Evolutionary conservation across 305 asterid species (phyloP).

Genomic region (Salvia sclarea): DNA sequence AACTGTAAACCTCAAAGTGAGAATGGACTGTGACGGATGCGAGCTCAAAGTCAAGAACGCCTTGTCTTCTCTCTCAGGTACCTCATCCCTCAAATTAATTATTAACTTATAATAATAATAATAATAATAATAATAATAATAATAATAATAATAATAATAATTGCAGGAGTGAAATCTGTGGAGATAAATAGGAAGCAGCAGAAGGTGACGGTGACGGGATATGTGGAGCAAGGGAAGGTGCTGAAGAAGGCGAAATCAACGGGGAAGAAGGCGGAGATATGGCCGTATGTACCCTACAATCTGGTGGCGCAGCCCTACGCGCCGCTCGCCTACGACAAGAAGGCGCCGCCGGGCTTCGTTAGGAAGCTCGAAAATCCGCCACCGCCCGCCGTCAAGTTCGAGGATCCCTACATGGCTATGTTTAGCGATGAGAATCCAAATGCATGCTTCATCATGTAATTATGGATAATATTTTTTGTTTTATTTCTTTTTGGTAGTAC

Average conservation of each 20-base stretch:
- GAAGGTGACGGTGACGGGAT: conserved; percentile 76
- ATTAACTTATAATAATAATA: no score
- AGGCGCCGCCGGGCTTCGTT: conserved; percentile 82
- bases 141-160: no score
- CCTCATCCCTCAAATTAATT: no score
- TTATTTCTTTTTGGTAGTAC: neutral
- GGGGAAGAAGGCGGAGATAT: conserved; percentile 79
- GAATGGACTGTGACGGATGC: conserved; percentile 95
- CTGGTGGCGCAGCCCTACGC: conserved; percentile 86
- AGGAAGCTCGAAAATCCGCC: conserved; percentile 55
- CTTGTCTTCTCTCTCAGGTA: conserved; percentile 67
- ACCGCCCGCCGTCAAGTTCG: conserved; percentile 37
- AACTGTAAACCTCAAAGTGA: conserved; percentile 72
- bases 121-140: no score
- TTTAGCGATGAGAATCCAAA: conserved; percentile 88
- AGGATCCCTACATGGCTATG: conserved; percentile 68
- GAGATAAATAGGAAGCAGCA: conserved; percentile 75
- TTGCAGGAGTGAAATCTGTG: conserved; percentile 71
- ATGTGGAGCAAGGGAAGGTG: conserved; percentile 65
- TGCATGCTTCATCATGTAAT: conserved; percentile 72
- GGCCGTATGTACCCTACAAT: conserved; percentile 86
- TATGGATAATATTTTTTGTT: neutral
- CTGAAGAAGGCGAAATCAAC: conserved; percentile 75
- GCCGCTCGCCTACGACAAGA: conserved; percentile 70
- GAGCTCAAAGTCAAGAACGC: conserved; percentile 83